Evolutionary conservation across 2,329 filamentous ascomycete genomes (phyloP), one percentile per base, ranked within the genome.

Genomic region (Trichophyton rubrum): DNA sequence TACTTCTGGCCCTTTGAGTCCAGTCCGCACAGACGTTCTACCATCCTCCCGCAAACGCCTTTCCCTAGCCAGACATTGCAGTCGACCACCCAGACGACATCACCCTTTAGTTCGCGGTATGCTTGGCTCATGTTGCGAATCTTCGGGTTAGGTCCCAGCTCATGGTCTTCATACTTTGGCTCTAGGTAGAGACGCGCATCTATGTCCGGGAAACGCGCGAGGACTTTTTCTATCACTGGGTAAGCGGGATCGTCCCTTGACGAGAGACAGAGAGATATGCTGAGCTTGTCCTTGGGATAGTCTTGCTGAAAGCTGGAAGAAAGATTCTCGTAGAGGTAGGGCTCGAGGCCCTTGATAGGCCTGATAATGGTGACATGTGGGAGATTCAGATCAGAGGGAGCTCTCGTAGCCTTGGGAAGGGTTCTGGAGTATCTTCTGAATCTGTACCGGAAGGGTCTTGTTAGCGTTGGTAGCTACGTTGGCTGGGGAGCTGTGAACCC

Each of bases 91-190:
- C 93, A 99, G 22, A 99, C 80, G 27, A 97, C 81, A 69, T 96
- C 90, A 1, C 88, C 87, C 64, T 86, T 86, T 1, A 90, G 89
- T 70, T 97, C 91, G 30, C 90, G 79, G 70, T 96, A 99, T 1
- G 90, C 91, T 49, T 90, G 83, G 71, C 91, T 96, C 79, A 97
- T 89, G 72, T 99, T 99, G 58, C 93, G 82, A 67, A 99, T 95
- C 78, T 99, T 99, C n/a, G 93, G 93, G 69, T 99, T 99, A 1
- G 93, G 93, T 0, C 95, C 95, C 61, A 97, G 80, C 61, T 83
- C 80, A 64, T 80, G 74, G 57, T 74, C 68, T 55, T 79, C 80
- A 9, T 75, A 90, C 62, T 95, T 87, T 57, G 88, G 83, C 75
- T 96, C 92, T 56, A 96, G 79, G 9, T 91, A 80, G 2, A 97